Percentiles rank a stretch among this genome's conserved stretches.
Conservation (phyloP, 768 basidiomycete genomes). For the Calocybe indica region DNA sequence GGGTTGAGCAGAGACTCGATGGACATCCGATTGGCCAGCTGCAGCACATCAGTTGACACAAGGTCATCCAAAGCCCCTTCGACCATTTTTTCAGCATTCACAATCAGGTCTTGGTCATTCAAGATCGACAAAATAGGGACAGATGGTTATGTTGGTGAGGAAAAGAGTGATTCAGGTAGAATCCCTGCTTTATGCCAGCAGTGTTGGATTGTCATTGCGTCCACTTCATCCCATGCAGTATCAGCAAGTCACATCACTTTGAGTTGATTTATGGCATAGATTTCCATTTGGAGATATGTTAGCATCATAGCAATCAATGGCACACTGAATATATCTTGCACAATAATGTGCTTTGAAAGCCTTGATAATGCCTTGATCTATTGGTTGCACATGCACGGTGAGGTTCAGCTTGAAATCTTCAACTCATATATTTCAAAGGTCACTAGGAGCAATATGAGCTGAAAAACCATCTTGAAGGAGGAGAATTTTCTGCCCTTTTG, state of each 20-base stretch:
- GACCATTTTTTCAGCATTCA: background rate
- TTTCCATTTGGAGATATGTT: conserved; percentile 7
- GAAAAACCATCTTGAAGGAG: conserved; percentile 15
- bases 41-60: too few relatives aligned
- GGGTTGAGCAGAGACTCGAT: background rate
- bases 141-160: background rate
- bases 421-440: conserved; percentile 8
- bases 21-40: too few relatives aligned
- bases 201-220: conserved; percentile 1
- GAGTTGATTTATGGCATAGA: conserved; percentile 15
- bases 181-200: conserved; percentile 1
- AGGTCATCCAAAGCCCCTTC: too few relatives aligned
- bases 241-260: background rate
- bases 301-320: conserved; percentile 13
- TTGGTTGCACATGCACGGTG: conserved; percentile 17
- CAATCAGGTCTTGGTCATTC: too few relatives aligned
- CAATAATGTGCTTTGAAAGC: conserved; percentile 18
- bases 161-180: background rate
- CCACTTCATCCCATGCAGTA: background rate
- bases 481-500: conserved; percentile 11
- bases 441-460: conserved; percentile 7
- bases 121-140: too few relatives aligned
- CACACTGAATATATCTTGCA: conserved; percentile 11
- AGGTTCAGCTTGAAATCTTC: conserved; percentile 16
- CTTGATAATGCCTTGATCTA: conserved; percentile 17